Evolutionary conservation across 495 filamentous ascomycete species (phyloP), one percentile per base, ranked within the genome.

Genomic region (Antarctomyces pellizariae): DNA sequence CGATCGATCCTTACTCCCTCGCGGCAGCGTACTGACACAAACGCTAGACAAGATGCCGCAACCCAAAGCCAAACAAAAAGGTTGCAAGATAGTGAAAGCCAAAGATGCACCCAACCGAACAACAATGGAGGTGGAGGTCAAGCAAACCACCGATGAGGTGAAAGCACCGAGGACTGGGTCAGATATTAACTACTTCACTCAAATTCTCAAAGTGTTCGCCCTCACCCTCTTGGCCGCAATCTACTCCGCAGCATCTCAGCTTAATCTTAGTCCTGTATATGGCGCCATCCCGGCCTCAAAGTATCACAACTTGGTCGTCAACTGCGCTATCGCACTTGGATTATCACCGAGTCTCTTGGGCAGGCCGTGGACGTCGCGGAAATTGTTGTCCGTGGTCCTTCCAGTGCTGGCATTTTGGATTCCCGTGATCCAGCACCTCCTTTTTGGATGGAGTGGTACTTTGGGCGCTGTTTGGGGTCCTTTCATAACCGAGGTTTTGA

Each of bases 261-360:
- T 78, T 34, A 66, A 59, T 4, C 49, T 95, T 18, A 71, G 76
- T 12, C 86, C 84, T 2, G 73, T 83, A 12, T 95, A 89, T 50
- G 84, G 84, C 13, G 62, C 69, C 9, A 69, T 80, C 13, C 71
- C 84, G 6, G 46, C 78, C 1, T 59, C 64, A 7, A 56, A 71
- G 38, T 72, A 71, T 47, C 82, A 91, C 44, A 44, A 53, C 28
- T 59, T 64, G 38, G 57, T 75, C 11, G 57, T 75, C 23, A 63
- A 60, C 31, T 48, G 60, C 5, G 69, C 60, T 21, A 61, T 67
- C 24, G 64, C 72, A 15, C 47, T 57, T 29, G 64, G 73, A 32
- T 73, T 67, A 62, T 59, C 65, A 17, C 43, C 36, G 42, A 70
- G 64, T 44, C 41, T 63, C 34, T 35, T 52, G 37, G 41, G 66